phyloP scores from a whole-genome alignment of 176 grass and related monocot genomes.

The Secale cereale region DNA sequence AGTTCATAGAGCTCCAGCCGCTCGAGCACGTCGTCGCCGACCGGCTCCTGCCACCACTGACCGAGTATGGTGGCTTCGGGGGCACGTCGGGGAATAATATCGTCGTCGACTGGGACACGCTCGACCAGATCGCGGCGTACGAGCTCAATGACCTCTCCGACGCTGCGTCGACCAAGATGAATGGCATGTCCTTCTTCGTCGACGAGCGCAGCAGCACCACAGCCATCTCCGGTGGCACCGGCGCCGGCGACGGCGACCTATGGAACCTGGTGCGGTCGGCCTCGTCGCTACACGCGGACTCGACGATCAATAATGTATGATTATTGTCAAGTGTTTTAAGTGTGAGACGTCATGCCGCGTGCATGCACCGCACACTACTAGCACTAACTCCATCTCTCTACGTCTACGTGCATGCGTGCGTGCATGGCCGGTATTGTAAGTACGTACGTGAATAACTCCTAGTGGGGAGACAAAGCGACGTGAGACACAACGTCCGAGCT shows the following conservation, averaged over 20 bases:
- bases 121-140: slow-evolving; percentile 49
- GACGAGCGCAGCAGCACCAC: slow-evolving; percentile 24
- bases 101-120: slow-evolving; percentile 52
- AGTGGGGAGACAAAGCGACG: slow-evolving; percentile 6
- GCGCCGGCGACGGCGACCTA: slow-evolving; percentile 54
- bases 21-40: slow-evolving; percentile 42
- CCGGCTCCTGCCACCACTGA: not conserved
- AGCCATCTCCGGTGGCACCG: not conserved
- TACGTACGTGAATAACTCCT: slow-evolving; percentile 49
- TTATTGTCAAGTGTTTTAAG: not conserved
- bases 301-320: slow-evolving; percentile 38
- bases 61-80: not conserved
- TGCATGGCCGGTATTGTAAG: slow-evolving; percentile 15
- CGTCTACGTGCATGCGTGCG: not conserved
- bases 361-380: not conserved
- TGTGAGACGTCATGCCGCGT: slow-evolving; percentile 11
- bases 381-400: slow-evolving; percentile 3
- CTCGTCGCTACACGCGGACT: slow-evolving; percentile 43
- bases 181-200: slow-evolving; percentile 26
- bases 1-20: slow-evolving; percentile 64
- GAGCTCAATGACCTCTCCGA: slow-evolving; percentile 57
- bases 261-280: slow-evolving; percentile 70
- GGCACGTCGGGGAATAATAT: not conserved
- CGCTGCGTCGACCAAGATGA: slow-evolving; percentile 35
- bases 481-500: not conserved